phyloP scores from a whole-genome alignment of 192 early-diverging fungal species.

The Geranomyces variabilis region DNA sequence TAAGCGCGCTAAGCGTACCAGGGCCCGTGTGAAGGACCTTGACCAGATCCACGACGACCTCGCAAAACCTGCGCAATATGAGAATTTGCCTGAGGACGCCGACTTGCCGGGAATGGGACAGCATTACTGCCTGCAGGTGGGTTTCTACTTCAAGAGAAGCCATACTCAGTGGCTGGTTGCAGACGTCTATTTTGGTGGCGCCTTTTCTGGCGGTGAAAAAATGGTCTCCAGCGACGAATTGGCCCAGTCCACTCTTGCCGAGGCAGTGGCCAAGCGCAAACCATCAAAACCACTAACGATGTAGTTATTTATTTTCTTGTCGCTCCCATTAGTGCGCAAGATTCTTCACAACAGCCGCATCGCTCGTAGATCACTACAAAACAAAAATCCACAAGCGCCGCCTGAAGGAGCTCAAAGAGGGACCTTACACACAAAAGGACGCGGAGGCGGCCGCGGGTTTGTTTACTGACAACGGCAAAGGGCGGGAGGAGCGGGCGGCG shows the following conservation, averaged over 20 bases:
- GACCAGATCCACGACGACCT: conserved; percentile 95
- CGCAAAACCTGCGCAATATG: conserved; percentile 64
- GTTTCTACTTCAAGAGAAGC: no score
- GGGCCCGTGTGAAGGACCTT: conserved; percentile 86
- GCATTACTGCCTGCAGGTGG: conserved; percentile 81
- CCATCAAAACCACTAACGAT: no score
- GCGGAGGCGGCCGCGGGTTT: conserved; percentile 59
- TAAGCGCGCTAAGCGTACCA: conserved; percentile 79
- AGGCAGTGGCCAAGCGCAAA: no score
- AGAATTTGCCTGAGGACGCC: conserved; percentile 67
- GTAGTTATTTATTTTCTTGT: background rate
- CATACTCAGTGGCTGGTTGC: no score
- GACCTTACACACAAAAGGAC: conserved; percentile 89
- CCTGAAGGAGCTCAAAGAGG: conserved; percentile 81
- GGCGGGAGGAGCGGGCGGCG: background rate
- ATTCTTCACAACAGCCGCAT: conserved; percentile 70
- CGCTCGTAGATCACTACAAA: conserved; percentile 68
- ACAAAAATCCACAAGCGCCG: conserved; percentile 87
- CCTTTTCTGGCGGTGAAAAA: no score
- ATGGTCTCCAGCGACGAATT: no score
- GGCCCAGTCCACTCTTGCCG: no score
- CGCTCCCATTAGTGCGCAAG: conserved; percentile 63
- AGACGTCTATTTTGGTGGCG: no score
- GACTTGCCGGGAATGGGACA: conserved; percentile 92
- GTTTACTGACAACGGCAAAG: conserved; percentile 38